Percentiles rank a stretch among this genome's conserved stretches.
Conservation (phyloP, 106 monocot species). For the Amphibolis antarctica region DNA sequence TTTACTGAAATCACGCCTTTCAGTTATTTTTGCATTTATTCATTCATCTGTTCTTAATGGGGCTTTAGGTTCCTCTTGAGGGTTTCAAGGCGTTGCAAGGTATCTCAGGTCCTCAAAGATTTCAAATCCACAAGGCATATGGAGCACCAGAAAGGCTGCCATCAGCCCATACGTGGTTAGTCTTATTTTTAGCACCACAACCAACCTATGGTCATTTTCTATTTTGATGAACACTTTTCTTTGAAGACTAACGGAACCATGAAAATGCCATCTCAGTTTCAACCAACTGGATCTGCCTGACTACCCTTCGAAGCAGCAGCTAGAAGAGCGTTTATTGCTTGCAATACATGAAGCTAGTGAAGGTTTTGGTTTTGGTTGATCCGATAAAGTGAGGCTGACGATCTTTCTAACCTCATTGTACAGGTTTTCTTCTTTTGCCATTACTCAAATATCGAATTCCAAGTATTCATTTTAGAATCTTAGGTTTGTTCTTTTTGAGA, state of each 20-base stretch:
- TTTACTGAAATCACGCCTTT: not conserved
- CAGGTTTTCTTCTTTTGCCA: too few relatives aligned
- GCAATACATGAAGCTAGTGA: slow-evolving; percentile 83
- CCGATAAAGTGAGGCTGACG: too few relatives aligned
- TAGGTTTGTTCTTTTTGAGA: too few relatives aligned
- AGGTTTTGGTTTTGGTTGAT: slow-evolving; percentile 81
- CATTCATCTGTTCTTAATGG: too few relatives aligned
- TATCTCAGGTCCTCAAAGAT: slow-evolving; percentile 59
- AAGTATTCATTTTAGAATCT: too few relatives aligned
- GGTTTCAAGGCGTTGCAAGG: slow-evolving; percentile 73
- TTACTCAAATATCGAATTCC: too few relatives aligned
- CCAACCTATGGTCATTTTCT: not conserved
- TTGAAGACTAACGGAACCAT: not conserved
- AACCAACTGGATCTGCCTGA: slow-evolving; percentile 74
- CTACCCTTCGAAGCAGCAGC: slow-evolving; percentile 54
- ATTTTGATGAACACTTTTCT: too few relatives aligned
- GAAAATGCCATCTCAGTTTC: slow-evolving; percentile 15
- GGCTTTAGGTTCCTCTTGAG: slow-evolving; percentile 51
- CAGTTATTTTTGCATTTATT: too few relatives aligned
- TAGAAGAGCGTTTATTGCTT: slow-evolving; percentile 53
- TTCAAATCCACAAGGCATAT: slow-evolving; percentile 85
- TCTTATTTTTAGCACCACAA: not conserved
- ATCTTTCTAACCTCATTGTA: too few relatives aligned
- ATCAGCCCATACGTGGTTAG: slow-evolving; percentile 71
- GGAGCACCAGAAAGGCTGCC: slow-evolving; percentile 67